phyloP scores from a whole-genome alignment of 805 yeast species.

The Wickerhamiella australiensis region DNA sequence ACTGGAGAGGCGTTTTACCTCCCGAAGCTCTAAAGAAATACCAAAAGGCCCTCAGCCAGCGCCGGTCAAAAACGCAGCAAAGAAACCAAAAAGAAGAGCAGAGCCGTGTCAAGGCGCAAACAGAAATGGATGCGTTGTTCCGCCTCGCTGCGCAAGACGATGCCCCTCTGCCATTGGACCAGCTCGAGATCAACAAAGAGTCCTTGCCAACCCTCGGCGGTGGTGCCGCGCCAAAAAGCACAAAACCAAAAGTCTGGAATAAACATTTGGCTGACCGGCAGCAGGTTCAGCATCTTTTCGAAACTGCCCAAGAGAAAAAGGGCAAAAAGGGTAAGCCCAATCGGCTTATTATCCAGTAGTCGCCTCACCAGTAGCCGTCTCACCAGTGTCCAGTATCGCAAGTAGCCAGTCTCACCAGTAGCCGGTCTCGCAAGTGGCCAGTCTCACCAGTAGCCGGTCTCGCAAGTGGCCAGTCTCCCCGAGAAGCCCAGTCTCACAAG shows the following conservation, averaged over 20 bases:
- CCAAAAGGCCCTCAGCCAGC: constrained; percentile 20
- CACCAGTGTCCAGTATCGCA: too few relatives aligned
- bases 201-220: constrained; percentile 19
- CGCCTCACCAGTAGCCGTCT: too few relatives aligned
- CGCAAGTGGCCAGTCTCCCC: too few relatives aligned
- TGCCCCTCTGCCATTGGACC: constrained; percentile 14
- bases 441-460: too few relatives aligned
- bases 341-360: constrained; percentile 1
- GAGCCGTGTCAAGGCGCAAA: constrained; percentile 25
- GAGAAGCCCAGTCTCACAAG: too few relatives aligned
- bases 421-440: too few relatives aligned
- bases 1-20: constrained; percentile 46
- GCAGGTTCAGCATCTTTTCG: constrained; percentile 18
- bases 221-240: constrained; percentile 10
- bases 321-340: constrained; percentile 2
- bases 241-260: constrained; percentile 19
- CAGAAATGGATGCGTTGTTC: constrained; percentile 29
- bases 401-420: too few relatives aligned
- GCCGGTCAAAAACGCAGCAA: constrained; percentile 19
- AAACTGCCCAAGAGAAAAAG: constrained; percentile 2
- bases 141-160: constrained; percentile 24
- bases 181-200: constrained; percentile 15
- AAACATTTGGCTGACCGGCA: constrained; percentile 14
- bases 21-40: constrained; percentile 23
- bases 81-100: constrained; percentile 24